Conservation (phyloP, 257 asterid genomes). For the Perilla frutescens region DNA sequence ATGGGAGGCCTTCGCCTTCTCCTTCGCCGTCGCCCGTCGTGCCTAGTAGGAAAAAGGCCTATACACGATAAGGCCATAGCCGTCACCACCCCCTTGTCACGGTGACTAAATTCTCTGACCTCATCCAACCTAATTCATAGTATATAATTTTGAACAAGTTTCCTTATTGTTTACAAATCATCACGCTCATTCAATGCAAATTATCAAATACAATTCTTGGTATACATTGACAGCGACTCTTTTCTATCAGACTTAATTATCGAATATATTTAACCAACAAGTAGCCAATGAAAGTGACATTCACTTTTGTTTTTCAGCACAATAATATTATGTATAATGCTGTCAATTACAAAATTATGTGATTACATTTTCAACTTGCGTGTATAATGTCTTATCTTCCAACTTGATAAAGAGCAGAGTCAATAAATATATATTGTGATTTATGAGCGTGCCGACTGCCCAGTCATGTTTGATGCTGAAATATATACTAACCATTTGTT, state of each 20-base stretch:
- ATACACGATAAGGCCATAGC: too few species aligned
- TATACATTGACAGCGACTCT: conserved; percentile 34
- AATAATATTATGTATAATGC: background rate
- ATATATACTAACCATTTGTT: background rate
- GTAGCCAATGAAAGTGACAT: conserved; percentile 33
- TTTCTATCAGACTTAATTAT: conserved; percentile 8
- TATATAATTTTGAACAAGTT: too few species aligned
- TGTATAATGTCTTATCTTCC: background rate
- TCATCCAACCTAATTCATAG: conserved; percentile 3
- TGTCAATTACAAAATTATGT: background rate
- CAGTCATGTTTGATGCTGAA: conserved; percentile 36
- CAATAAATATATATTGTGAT: conserved; percentile 22
- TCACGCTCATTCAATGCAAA: conserved; percentile 29
- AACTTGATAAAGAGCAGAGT: background rate
- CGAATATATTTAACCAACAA: conserved; percentile 12
- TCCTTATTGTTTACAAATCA: background rate
- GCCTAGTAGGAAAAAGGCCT: background rate
- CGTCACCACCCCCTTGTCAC: conserved; percentile 30
- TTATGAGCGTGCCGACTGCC: background rate
- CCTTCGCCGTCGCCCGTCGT: too few species aligned
- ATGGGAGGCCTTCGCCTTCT: too few species aligned
- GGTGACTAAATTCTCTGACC: conserved; percentile 2
- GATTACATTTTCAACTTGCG: background rate
- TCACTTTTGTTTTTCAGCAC: conserved; percentile 29
- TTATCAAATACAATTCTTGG: background rate